phyloP scores from a whole-genome alignment of 371 early-diverging fungal genomes.

The Mortierella sp. region DNA sequence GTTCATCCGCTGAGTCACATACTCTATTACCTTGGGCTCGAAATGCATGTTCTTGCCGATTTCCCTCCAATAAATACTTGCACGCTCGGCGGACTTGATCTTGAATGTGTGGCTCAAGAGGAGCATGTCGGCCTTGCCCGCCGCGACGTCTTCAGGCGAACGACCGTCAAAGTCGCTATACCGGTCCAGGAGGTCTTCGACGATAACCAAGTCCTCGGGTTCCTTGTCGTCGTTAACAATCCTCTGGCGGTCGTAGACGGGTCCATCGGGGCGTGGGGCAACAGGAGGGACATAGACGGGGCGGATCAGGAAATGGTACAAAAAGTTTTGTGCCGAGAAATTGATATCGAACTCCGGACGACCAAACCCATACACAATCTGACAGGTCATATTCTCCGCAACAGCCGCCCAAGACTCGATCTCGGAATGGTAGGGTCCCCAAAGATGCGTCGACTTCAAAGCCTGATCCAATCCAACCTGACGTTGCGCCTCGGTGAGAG shows the following conservation, averaged over 20 bases:
- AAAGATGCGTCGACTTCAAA: not conserved
- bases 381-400: constrained; percentile 35
- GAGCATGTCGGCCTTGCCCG: constrained; percentile 4
- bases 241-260: not conserved
- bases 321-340: constrained; percentile 19
- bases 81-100: constrained; percentile 6
- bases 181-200: constrained; percentile 35
- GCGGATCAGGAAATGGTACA: constrained; percentile 29
- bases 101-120: constrained; percentile 31
- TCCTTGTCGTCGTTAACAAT: not conserved
- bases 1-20: constrained; percentile 20
- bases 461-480: constrained; percentile 27
- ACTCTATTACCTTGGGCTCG: constrained; percentile 32
- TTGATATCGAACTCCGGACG: constrained; percentile 15
- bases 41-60: constrained; percentile 34
- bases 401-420: constrained; percentile 17
- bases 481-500: constrained; percentile 17
- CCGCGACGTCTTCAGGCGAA: not conserved
- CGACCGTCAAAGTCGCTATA: constrained; percentile 19
- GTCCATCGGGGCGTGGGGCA: not conserved
- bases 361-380: constrained; percentile 29
- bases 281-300: constrained; percentile 12
- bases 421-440: not conserved
- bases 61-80: constrained; percentile 14
- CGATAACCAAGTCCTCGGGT: not conserved